Conservation (phyloP, 352 stramenopile species). For the Pythium sukuiense region DNA sequence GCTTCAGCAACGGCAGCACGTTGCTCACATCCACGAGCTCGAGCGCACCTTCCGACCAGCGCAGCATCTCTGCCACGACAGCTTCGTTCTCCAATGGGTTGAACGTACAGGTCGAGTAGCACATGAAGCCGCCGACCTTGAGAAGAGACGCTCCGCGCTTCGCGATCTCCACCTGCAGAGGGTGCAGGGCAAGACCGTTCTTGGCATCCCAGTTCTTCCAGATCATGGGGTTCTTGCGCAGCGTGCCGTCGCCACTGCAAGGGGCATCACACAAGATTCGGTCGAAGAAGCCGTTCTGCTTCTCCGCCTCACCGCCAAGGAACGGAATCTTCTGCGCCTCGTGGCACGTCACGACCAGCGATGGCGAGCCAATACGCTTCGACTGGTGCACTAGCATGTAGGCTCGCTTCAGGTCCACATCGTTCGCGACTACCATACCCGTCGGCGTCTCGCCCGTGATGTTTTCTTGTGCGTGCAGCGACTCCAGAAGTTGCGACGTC, state of each 20-base stretch:
- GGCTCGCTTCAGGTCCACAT: slow-evolving; percentile 95
- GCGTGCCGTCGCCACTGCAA: slow-evolving; percentile 97
- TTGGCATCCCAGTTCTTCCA: slow-evolving; percentile 94
- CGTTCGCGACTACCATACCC: slow-evolving; percentile 96
- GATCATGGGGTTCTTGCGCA: slow-evolving; percentile 97
- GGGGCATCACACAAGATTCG: slow-evolving; percentile 98
- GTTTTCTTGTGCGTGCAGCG: slow-evolving; percentile 82
- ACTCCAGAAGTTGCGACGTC: slow-evolving; percentile 98
- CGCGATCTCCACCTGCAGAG: slow-evolving; percentile 95
- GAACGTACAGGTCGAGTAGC: slow-evolving; percentile 98
- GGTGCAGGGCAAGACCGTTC: slow-evolving; percentile 92
- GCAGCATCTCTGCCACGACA: slow-evolving; percentile 96
- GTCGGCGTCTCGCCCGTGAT: slow-evolving; percentile 76
- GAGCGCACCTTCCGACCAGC: slow-evolving; percentile 86
- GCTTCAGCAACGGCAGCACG: slow-evolving; percentile 81
- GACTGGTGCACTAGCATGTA: slow-evolving; percentile 98
- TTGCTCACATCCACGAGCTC: slow-evolving; percentile 91
- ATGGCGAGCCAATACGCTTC: slow-evolving; percentile 94
- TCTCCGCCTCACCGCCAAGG: slow-evolving; percentile 60
- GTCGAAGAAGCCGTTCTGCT: slow-evolving; percentile 93
- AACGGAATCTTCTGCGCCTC: slow-evolving; percentile 96
- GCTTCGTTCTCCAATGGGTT: slow-evolving; percentile 99
- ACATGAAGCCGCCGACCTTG: slow-evolving; percentile 92
- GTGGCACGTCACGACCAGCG: slow-evolving; percentile 95
- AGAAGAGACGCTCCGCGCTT: slow-evolving; percentile 91